Evolutionary conservation across 2,329 filamentous ascomycete genomes (phyloP).

Genomic region (Diplodia corticola): DNA sequence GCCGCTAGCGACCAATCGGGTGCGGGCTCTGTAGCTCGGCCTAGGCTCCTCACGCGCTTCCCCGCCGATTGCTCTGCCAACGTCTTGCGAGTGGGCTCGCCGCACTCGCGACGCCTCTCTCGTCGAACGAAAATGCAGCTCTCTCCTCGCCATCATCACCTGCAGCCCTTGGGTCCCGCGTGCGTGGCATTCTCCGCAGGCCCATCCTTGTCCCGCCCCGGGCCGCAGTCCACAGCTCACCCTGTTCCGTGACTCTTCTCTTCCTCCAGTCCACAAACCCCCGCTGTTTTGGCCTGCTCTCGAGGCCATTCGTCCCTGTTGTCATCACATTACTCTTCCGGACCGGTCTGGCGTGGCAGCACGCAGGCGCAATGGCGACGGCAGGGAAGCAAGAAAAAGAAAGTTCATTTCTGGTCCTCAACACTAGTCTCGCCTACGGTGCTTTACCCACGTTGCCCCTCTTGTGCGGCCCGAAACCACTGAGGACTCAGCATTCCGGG

Average conservation of each 20-base stretch:
- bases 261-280: too few relatives aligned
- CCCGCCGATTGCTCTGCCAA: constrained; percentile 19
- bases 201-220: constrained; percentile 11
- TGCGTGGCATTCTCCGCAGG: not conserved
- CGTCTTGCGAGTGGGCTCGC: constrained; percentile 15
- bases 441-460: constrained; percentile 21
- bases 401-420: constrained; percentile 10
- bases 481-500: constrained; percentile 14
- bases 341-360: not conserved
- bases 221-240: constrained; percentile 1
- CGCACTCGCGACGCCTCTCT: constrained; percentile 8
- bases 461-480: constrained; percentile 19
- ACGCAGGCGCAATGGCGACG: not conserved
- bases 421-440: constrained; percentile 20
- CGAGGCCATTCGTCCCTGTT: not conserved
- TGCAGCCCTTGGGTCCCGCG: not conserved
- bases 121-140: constrained; percentile 6
- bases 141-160: not conserved
- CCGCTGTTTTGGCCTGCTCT: not conserved
- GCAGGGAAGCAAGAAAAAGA: constrained; percentile 1
- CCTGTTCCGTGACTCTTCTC: not conserved
- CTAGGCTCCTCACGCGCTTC: constrained; percentile 18
- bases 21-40: not conserved
- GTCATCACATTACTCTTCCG: not conserved
- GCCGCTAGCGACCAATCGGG: constrained; percentile 12